Conservation (phyloP, 768 basidiomycete species). For the Mycena sanguinolenta region DNA sequence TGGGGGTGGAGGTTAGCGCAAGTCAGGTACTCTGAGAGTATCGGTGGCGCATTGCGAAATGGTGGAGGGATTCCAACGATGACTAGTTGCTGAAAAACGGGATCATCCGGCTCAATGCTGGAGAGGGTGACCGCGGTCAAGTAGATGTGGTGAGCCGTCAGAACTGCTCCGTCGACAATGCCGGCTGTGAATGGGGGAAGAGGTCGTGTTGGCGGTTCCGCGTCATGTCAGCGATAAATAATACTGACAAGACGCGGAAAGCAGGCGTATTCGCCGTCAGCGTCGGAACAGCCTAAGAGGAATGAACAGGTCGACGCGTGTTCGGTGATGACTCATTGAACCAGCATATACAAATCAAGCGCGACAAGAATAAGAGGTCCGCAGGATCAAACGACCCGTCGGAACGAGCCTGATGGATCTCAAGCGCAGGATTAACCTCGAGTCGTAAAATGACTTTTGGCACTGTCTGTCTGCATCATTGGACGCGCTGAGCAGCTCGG, state of each 20-base stretch:
- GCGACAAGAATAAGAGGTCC: background rate
- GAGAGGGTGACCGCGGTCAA: background rate
- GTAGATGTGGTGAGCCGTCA: too few species aligned
- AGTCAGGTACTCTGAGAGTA: background rate
- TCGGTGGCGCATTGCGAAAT: background rate
- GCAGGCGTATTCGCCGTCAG: too few species aligned
- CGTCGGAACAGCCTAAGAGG: too few species aligned
- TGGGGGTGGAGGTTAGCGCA: background rate
- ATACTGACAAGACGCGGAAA: too few species aligned
- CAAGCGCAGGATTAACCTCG: background rate
- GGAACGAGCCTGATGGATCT: background rate
- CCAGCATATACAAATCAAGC: background rate
- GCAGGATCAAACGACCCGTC: background rate
- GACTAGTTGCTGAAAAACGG: background rate
- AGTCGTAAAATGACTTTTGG: too few species aligned
- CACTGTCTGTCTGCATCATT: too few species aligned
- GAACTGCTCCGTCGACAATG: too few species aligned
- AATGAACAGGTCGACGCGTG: too few species aligned
- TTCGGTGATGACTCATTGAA: background rate
- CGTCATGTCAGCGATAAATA: too few species aligned
- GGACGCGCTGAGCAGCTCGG: too few species aligned
- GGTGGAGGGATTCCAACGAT: background rate
- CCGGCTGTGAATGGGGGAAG: too few species aligned
- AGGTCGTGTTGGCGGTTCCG: too few species aligned
- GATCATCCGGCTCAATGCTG: background rate